These are phyloP conservation scores for Waltergamsia citrina DNA, from an alignment of 2,329 filamentous ascomycete species.

Conservation along the genomic window DNA sequence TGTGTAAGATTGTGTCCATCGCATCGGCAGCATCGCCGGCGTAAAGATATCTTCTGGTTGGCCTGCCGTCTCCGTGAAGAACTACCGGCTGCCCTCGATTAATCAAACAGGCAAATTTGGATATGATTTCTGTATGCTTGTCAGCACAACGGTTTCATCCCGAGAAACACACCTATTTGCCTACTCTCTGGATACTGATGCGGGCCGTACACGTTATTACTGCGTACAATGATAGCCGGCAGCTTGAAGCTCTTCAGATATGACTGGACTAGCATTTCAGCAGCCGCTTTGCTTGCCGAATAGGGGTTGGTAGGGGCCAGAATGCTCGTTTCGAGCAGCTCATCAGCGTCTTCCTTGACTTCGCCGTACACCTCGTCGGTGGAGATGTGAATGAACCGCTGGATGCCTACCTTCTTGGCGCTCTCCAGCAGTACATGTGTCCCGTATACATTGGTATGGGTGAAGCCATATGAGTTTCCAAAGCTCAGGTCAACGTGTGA, in stretches of 20 bases:
- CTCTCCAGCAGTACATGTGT: slow-evolving; percentile 77
- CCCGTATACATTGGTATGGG: slow-evolving; percentile 71
- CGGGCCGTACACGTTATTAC: slow-evolving; percentile 80
- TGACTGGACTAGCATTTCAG: slow-evolving; percentile 81
- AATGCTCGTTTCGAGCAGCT: slow-evolving; percentile 63
- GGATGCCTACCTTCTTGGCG: slow-evolving; percentile 60
- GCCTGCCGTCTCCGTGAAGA: slow-evolving; percentile 67
- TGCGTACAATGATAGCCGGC: slow-evolving; percentile 68
- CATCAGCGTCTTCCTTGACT: slow-evolving; percentile 61
- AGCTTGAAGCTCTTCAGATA: slow-evolving; percentile 77
- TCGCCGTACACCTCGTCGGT: slow-evolving; percentile 85
- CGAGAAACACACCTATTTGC: no score
- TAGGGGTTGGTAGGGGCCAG: slow-evolving; percentile 77
- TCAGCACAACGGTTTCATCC: background rate
- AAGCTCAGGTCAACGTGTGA: slow-evolving; percentile 79
- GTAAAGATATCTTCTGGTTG: slow-evolving; percentile 67
- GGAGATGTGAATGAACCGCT: slow-evolving; percentile 71
- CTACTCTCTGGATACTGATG: slow-evolving; percentile 82
- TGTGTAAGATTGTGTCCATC: slow-evolving; percentile 77
- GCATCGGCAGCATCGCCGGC: slow-evolving; percentile 73
- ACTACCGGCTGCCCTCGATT: slow-evolving; percentile 57
- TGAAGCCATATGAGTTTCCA: slow-evolving; percentile 74
- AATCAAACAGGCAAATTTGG: slow-evolving; percentile 69
- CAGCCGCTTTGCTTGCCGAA: slow-evolving; percentile 70
- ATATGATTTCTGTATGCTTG: slow-evolving; percentile 60